phyloP scores from a whole-genome alignment of 257 asterid species.

The Anisodus acutangulus region DNA sequence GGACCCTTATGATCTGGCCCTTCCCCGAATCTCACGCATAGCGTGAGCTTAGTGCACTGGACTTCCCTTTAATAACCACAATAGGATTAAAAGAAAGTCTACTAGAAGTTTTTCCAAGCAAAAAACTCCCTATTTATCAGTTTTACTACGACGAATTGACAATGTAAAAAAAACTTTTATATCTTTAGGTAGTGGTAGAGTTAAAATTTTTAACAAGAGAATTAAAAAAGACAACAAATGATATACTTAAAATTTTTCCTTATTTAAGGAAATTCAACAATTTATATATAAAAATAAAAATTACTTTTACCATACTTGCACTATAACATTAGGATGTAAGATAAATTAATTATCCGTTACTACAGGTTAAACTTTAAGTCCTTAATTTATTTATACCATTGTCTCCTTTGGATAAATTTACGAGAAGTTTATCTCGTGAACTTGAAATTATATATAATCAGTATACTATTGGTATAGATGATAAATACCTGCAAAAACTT shows the following conservation, averaged over 20 bases:
- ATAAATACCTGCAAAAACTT: constrained; percentile 77
- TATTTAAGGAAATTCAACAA: background rate
- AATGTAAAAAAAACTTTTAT: background rate
- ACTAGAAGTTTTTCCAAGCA: background rate
- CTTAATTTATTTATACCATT: background rate
- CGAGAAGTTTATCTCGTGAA: background rate
- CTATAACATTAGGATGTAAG: no score
- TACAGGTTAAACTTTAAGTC: background rate
- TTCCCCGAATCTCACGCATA: no score
- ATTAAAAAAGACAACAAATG: no score
- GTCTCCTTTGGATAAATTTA: background rate
- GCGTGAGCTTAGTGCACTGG: no score
- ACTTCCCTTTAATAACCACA: background rate
- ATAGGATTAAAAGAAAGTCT: background rate
- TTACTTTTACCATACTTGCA: no score
- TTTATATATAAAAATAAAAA: background rate
- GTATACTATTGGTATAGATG: no score
- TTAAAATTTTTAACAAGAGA: no score
- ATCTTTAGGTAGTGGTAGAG: no score
- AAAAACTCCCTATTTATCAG: background rate
- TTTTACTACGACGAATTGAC: background rate
- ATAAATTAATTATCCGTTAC: background rate
- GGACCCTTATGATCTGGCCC: no score
- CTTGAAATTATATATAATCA: background rate
- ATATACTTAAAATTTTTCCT: no score